A percentile compares a stretch with the other conserved stretches of the same genome.
These are phyloP conservation scores for Nakazawaea ernobii DNA, from an alignment of 805 yeast species.

Conservation along the genomic window DNA sequence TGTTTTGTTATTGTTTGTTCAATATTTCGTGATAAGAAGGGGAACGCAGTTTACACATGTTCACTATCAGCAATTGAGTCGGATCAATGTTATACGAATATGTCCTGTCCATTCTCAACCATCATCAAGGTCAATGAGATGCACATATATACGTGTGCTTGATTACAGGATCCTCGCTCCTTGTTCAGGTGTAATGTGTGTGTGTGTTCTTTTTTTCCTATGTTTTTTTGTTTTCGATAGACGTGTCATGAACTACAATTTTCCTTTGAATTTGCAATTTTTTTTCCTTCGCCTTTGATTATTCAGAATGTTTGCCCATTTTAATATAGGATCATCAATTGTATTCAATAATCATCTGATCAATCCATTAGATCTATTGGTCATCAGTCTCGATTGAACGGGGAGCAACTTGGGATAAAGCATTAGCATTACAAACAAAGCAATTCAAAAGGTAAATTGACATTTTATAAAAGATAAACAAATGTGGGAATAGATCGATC, in stretches of 20 bases:
- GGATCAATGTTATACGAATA: neutral
- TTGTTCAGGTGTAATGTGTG: neutral
- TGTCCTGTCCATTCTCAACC: no score
- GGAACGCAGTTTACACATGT: no score
- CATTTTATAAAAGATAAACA: neutral
- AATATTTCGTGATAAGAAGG: no score
- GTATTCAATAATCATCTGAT: neutral
- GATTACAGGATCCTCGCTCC: neutral
- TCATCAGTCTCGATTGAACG: neutral
- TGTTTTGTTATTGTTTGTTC: neutral
- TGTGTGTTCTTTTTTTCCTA: neutral
- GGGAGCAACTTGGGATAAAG: no score
- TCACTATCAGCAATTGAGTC: neutral
- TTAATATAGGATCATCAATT: neutral
- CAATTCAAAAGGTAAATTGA: neutral
- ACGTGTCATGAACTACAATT: constrained; percentile 11
- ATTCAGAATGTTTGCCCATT: neutral
- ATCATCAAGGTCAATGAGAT: no score
- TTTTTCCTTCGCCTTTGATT: neutral
- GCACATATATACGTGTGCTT: no score
- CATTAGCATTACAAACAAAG: neutral
- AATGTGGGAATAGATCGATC: neutral
- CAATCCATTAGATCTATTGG: neutral
- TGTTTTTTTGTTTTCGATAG: constrained; percentile 8
- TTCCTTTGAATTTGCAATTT: neutral